Evolutionary conservation across 306 rosid species (phyloP).

Genomic region (Casuarina cunninghamiana): DNA sequence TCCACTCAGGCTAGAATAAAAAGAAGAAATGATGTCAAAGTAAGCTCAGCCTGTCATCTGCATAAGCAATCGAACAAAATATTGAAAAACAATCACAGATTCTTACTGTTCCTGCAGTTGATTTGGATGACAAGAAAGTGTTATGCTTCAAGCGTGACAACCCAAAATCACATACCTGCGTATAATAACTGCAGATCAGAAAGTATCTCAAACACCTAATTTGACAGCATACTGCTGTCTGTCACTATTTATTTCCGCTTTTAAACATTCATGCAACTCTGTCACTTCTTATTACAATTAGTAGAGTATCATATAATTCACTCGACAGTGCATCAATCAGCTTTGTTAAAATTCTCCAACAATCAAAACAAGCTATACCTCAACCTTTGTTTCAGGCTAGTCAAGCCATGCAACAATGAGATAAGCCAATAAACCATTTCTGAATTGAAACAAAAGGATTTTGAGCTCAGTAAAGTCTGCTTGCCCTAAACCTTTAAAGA

Average conservation of each 20-base stretch:
- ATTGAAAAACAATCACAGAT: constrained; percentile 21
- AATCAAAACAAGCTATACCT: background rate
- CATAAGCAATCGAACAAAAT: constrained; percentile 17
- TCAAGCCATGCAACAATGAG: background rate
- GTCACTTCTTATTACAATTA: background rate
- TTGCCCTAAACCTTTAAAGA: too few species aligned
- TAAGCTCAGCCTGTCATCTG: constrained; percentile 17
- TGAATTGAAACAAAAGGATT: background rate
- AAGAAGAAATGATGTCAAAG: constrained; percentile 14
- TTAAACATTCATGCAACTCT: background rate
- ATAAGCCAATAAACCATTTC: background rate
- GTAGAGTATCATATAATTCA: background rate
- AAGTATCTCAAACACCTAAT: background rate
- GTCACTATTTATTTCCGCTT: background rate
- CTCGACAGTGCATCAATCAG: background rate
- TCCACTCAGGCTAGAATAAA: constrained; percentile 94
- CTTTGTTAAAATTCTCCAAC: constrained; percentile 1
- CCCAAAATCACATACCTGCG: constrained; percentile 94
- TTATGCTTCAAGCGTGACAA: constrained; percentile 97
- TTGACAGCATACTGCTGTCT: background rate
- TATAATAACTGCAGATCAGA: background rate
- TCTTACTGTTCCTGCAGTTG: constrained; percentile 99
- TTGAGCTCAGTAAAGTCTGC: background rate
- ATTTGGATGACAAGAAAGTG: constrained; percentile 96
- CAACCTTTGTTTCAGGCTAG: background rate